A percentile compares a stretch with the other conserved stretches of the same genome.
Evolutionary conservation across 106 monocot genomes (phyloP).

Genomic region (Dactylorhiza incarnata): DNA sequence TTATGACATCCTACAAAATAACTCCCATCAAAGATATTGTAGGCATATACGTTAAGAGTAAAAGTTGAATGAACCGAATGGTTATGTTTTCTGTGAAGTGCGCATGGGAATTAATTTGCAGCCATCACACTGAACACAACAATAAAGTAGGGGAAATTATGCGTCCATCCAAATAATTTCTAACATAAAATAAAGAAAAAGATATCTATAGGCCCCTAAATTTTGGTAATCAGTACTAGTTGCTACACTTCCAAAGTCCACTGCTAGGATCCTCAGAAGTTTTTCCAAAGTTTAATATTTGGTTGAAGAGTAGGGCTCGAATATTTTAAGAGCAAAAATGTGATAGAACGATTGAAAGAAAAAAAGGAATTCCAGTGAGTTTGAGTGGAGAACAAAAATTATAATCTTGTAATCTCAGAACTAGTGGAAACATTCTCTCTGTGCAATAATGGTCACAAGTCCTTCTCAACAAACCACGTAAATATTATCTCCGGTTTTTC

Average conservation of each 20-base stretch:
- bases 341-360: no score
- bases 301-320: not conserved
- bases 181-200: not conserved
- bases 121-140: not conserved
- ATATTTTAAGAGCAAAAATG: no score
- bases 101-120: not conserved
- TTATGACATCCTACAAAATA: constrained; percentile 62
- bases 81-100: not conserved
- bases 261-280: not conserved
- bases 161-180: not conserved
- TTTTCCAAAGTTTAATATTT: not conserved
- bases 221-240: not conserved
- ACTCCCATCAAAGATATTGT: not conserved
- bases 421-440: no score
- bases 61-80: not conserved
- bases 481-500: no score
- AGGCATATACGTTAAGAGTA: not conserved
- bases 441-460: no score
- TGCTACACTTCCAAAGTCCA: not conserved
- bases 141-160: not conserved
- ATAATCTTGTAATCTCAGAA: no score
- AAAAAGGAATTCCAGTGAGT: no score
- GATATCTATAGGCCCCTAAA: not conserved
- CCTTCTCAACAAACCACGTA: no score
- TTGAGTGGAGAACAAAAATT: no score